These are phyloP conservation scores for Neoarthrinium moseri DNA, from an alignment of 2,329 filamentous ascomycete species.

Conservation along the genomic window DNA sequence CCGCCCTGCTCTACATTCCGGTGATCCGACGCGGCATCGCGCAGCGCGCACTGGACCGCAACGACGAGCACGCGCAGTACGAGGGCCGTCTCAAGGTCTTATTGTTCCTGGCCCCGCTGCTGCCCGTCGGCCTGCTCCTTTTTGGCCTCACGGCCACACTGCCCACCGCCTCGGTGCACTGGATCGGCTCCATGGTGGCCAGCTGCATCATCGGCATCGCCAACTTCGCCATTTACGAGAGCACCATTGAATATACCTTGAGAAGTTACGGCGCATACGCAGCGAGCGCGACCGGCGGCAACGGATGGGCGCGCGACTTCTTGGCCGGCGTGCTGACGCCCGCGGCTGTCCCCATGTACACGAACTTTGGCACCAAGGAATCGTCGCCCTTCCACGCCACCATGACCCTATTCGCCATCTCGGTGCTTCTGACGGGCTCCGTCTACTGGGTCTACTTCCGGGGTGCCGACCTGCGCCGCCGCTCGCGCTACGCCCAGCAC, in stretches of 20 bases:
- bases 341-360: conserved; percentile 61
- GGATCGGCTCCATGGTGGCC: conserved; percentile 68
- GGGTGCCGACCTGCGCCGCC: conserved; percentile 57
- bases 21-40: conserved; percentile 53
- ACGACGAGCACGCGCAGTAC: conserved; percentile 61
- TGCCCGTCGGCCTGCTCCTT: conserved; percentile 67
- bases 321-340: conserved; percentile 70
- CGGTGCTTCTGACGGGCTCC: conserved; percentile 58
- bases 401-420: conserved; percentile 63
- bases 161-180: conserved; percentile 58
- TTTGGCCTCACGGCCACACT: conserved; percentile 65
- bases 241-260: conserved; percentile 76
- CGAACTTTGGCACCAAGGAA: conserved; percentile 38
- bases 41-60: conserved; percentile 47
- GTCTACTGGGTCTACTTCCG: conserved; percentile 69
- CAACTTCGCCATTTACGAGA: conserved; percentile 74
- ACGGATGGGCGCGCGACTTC: conserved; percentile 72
- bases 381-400: conserved; percentile 51
- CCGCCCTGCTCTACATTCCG: conserved; percentile 59
- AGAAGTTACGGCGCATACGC: conserved; percentile 72
- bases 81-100: conserved; percentile 67
- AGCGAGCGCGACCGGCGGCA: conserved; percentile 73
- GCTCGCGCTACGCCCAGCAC: conserved; percentile 65
- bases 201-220: conserved; percentile 67
- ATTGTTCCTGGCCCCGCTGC: conserved; percentile 57